Evolutionary conservation across 2,329 filamentous ascomycete genomes (phyloP).

Genomic region (Aspergillus caelatus): DNA sequence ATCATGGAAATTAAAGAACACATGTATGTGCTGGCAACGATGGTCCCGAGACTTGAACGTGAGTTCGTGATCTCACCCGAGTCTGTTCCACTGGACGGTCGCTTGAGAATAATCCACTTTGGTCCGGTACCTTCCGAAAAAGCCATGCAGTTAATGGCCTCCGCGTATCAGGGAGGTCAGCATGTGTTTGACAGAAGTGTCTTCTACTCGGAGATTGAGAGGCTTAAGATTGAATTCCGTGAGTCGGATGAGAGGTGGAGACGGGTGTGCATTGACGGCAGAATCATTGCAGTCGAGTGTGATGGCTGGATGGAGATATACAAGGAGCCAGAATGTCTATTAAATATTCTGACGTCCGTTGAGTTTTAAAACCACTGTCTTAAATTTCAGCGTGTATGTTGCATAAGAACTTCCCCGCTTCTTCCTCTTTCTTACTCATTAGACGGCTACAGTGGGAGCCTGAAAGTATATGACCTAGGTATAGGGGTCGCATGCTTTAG

Average conservation of each 20-base stretch:
- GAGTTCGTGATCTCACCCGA: constrained; percentile 79
- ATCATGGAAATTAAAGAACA: constrained; percentile 55
- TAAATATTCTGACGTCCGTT: constrained; percentile 20
- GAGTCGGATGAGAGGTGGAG: constrained; percentile 71
- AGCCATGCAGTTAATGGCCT: constrained; percentile 75
- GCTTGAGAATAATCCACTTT: constrained; percentile 74
- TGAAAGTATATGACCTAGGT: no score
- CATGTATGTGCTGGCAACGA: constrained; percentile 73
- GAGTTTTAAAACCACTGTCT: not conserved
- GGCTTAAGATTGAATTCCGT: constrained; percentile 65
- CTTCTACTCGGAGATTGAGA: constrained; percentile 70
- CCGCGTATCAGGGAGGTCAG: constrained; percentile 60
- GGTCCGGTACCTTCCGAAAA: constrained; percentile 65
- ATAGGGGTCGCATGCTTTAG: no score
- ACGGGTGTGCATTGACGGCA: constrained; percentile 88
- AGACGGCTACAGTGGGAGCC: not conserved
- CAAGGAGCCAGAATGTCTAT: constrained; percentile 26
- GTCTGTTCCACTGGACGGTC: constrained; percentile 70
- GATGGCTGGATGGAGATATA: constrained; percentile 71
- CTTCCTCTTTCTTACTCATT: not conserved
- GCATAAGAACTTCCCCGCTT: not conserved
- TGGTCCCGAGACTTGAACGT: constrained; percentile 81
- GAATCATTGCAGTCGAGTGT: constrained; percentile 73
- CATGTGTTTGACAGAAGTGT: constrained; percentile 62
- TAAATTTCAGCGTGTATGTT: not conserved